Base-by-base conservation (phyloP, 345 rosid species). In the Turritis glabra region DNA sequence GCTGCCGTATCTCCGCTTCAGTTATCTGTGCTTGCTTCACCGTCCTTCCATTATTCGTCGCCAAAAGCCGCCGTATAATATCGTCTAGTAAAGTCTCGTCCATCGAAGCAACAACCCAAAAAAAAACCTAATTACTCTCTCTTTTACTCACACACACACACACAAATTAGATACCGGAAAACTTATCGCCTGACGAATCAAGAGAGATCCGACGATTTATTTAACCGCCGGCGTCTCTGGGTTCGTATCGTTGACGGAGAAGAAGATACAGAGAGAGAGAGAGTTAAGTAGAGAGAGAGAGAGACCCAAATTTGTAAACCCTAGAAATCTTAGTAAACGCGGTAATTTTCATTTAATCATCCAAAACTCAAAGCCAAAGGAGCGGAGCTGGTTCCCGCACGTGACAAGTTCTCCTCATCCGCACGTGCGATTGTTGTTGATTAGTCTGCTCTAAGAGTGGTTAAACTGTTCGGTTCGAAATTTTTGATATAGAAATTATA, bases 1-100 rank as follows among this genome's bases (percentile, higher is more conserved):
- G 68, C 38, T 71, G 77, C 15, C 72, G 54, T 38, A 77, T 71
- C 77, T 77, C 80, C 44, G 40, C 35, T 26, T 77, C 80, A 13
- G 29, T 59, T 8, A 77, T 70, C 48, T 44, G 38, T 12, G 22
- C 58, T 12, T 44, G 71, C 53, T 77, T 77, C 51, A 13, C 66
- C 43, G 50, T 54, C 44, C 29, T 77, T 19, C 76, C 71, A 30
- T 44, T 37, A 63, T 55, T 63, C n/a, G 71, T 55, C 33, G 37
- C 76, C 48, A 77, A 3, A 23, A 77, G 56, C 48, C 80, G 22
- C 68, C 77, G 47, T 27, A 77, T 72, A 15, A 77, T 57, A 41
- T 71, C 80, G 60, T 70, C 74, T 0, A 70, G 65, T 27, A 70
- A 57, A 58, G 47, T 46, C 54, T 70, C 57, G 17, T 70, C 65